A percentile compares a stretch with the other conserved stretches of the same genome.
Evolutionary conservation across 768 basidiomycete genomes (phyloP).

Genomic region (Psilocybe sp.): DNA sequence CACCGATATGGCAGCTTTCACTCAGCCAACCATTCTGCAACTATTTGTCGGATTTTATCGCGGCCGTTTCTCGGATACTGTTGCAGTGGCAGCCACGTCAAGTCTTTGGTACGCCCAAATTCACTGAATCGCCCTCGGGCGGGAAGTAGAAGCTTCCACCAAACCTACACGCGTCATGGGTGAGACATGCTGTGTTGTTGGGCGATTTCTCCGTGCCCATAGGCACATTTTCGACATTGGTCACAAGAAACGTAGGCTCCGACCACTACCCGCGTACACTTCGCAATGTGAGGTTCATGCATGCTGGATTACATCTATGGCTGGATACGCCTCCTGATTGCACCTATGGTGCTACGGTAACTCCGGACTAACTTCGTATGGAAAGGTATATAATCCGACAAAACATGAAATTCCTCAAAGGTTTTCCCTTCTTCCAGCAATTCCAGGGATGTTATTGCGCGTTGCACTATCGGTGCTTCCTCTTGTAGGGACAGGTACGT

Average conservation of each 20-base stretch:
- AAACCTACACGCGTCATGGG: too few species aligned
- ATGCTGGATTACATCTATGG: neutral
- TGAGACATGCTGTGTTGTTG: too few species aligned
- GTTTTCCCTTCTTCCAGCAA: constrained; percentile 4
- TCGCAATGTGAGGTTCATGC: neutral
- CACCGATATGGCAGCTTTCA: constrained; percentile 11
- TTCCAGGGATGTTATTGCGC: constrained; percentile 29
- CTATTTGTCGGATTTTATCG: constrained; percentile 23
- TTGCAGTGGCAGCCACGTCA: constrained; percentile 11
- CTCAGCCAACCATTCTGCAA: neutral
- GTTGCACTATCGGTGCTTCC: constrained; percentile 34
- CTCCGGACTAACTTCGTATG: constrained; percentile 6
- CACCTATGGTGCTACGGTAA: constrained; percentile 1
- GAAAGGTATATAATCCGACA: constrained; percentile 15
- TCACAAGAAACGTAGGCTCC: constrained; percentile 15
- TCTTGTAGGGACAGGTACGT: constrained; percentile 38
- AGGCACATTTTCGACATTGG: constrained; percentile 1
- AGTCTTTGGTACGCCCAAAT: constrained; percentile 18
- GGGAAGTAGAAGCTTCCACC: too few species aligned
- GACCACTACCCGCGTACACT: constrained; percentile 17
- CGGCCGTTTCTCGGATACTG: constrained; percentile 25
- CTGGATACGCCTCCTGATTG: neutral
- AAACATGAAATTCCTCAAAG: constrained; percentile 12
- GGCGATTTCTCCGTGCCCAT: constrained; percentile 17
- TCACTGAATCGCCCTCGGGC: neutral